A percentile compares a stretch with the other conserved stretches of the same genome.
Evolutionary conservation across 1,284 basidiomycete genomes (phyloP).

Genomic region (Hemileia vastatrix): DNA sequence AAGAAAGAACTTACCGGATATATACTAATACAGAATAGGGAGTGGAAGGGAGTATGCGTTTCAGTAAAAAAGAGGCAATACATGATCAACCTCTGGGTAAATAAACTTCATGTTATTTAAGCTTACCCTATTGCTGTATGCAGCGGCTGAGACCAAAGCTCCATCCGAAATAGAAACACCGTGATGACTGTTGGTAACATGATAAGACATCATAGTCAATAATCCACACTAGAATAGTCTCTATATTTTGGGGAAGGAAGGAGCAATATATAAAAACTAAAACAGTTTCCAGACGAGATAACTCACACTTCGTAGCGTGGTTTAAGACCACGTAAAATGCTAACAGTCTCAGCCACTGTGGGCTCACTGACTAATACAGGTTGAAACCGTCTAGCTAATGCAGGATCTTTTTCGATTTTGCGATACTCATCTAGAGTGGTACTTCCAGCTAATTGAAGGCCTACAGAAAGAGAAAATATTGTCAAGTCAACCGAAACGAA

Average conservation of each 20-base stretch:
- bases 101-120: slow-evolving; percentile 14
- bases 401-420: slow-evolving; percentile 84
- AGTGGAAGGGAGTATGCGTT: neutral
- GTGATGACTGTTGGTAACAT: slow-evolving; percentile 62
- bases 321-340: slow-evolving; percentile 78
- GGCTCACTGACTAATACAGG: slow-evolving; percentile 80
- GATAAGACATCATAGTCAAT: too few species aligned
- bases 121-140: slow-evolving; percentile 22
- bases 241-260: too few species aligned
- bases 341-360: slow-evolving; percentile 53
- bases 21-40: slow-evolving; percentile 25
- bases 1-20: slow-evolving; percentile 10
- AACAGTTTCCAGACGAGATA: neutral
- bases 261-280: neutral
- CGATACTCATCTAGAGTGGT: slow-evolving; percentile 79
- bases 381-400: slow-evolving; percentile 80
- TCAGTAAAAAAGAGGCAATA: neutral
- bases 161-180: slow-evolving; percentile 81
- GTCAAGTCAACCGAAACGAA: neutral
- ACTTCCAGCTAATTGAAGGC: slow-evolving; percentile 74
- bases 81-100: neutral
- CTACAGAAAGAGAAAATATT: slow-evolving; percentile 61
- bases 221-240: too few species aligned
- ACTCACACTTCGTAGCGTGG: slow-evolving; percentile 60
- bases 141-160: slow-evolving; percentile 66